Evolutionary conservation across 2,329 filamentous ascomycete genomes (phyloP).

Genomic region (Elsinoe ampelina): DNA sequence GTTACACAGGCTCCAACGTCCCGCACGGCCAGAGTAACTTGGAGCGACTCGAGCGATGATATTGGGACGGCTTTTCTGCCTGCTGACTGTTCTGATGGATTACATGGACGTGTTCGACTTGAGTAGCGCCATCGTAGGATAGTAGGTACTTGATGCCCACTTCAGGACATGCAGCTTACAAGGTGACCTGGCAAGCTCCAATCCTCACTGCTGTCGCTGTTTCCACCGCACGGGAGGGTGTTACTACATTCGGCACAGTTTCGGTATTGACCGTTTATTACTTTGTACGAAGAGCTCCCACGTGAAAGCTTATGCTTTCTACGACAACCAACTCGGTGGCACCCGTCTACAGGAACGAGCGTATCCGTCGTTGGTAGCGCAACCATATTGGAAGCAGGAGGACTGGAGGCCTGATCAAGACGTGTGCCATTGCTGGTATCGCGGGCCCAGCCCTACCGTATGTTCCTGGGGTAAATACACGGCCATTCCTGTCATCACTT

Average conservation of each 20-base stretch:
- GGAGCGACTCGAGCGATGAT: neutral
- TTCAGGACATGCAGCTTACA: too few species aligned
- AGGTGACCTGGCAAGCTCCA: neutral
- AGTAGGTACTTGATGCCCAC: too few species aligned
- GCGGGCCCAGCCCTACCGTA: neutral
- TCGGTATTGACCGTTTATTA: constrained; percentile 9
- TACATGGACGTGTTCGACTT: neutral
- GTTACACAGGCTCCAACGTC: constrained; percentile 5
- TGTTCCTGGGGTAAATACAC: neutral
- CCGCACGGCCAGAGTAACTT: neutral
- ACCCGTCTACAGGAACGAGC: neutral
- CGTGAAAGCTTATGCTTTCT: constrained; percentile 4
- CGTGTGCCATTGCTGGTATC: neutral
- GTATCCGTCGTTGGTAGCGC: constrained; percentile 11
- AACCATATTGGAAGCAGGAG: neutral
- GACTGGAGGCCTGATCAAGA: neutral
- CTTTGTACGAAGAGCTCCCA: constrained; percentile 1
- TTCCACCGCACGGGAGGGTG: neutral
- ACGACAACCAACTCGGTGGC: neutral
- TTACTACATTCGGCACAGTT: constrained; percentile 5
- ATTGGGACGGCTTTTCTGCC: too few species aligned
- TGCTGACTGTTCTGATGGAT: neutral
- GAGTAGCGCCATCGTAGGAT: too few species aligned
- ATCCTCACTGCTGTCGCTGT: neutral
- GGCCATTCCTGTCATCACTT: neutral